Evolutionary conservation across 306 rosid genomes (phyloP), one percentile per base, ranked within the genome.

Genomic region (Casuarina cunninghamiana): DNA sequence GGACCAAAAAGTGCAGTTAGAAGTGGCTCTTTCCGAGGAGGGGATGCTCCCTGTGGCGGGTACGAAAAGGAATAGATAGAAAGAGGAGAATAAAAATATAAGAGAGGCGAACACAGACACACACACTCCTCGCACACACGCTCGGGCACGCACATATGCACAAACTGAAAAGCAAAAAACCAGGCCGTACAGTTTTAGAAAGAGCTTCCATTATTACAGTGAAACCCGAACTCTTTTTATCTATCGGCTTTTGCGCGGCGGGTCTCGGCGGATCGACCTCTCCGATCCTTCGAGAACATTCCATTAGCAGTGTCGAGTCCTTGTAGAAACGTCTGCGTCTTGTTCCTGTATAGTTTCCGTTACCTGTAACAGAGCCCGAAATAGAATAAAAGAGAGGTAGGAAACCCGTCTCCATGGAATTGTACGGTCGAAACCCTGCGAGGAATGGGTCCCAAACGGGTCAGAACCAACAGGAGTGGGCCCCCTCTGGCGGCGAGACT

Each of bases 401-500:
- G 44, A 38, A 37, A 75, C 55, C 61, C 75, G 53, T 72, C 54
- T 60, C 21, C 42, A 91, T 91, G 97, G 92, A 88, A 48, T 57
- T 93, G 77, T 93, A 91, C 88, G 97, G 89, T 15, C 91, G 88
- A 43, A 82, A 61, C 81, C 86, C 88, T 44, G 85, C 74, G 3
- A 83, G 91, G 72, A 93, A 86, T 51, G 94, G 88, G 79, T 84
- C 94, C 11, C 88, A 88, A 75, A 80, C 86, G 78, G 83, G 38
- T 6, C 83, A 78, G 53, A 80, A 78, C 57, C 91, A 84, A 71
- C 78, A 84, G 72, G 95, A 91, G 84, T 93, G 97, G 98, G 85
- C 79, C 78, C 84, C 91, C 19, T 83, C 80, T 2, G 82, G 41
- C 17, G 84, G 75, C 16, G 93, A 89, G 38, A 75, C 93, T 12